Conservation (phyloP, 441 rosid species). For the Syzygium malaccense region DNA sequence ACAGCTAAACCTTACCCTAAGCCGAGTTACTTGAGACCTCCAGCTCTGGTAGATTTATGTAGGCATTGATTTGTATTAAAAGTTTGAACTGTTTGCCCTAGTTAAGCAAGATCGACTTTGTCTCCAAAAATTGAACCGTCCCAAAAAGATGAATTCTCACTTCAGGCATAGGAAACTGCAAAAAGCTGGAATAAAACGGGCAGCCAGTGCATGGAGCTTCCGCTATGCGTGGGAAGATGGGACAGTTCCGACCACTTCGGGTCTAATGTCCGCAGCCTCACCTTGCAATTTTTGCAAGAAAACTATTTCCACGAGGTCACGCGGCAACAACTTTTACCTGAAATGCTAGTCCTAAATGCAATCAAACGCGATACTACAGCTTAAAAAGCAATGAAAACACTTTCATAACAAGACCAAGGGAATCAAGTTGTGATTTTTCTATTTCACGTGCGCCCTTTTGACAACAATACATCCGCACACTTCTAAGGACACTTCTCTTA, state of each 20-base stretch:
- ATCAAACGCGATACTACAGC: neutral
- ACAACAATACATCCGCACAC: neutral
- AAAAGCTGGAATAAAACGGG: neutral
- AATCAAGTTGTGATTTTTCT: neutral
- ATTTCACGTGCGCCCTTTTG: neutral
- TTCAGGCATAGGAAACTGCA: neutral
- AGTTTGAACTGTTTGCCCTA: too few species aligned
- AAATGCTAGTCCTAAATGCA: neutral
- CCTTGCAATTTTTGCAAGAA: too few species aligned
- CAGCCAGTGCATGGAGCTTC: too few species aligned
- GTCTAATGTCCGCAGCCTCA: too few species aligned
- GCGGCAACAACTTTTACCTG: neutral
- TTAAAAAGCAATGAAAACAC: neutral
- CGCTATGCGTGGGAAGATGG: too few species aligned
- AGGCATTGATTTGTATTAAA: too few species aligned
- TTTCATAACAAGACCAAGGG: neutral
- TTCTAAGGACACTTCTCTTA: neutral
- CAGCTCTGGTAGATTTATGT: too few species aligned
- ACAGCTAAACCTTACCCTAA: neutral
- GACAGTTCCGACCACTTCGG: too few species aligned
- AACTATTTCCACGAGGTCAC: neutral
- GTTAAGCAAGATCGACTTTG: neutral
- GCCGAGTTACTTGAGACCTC: too few species aligned
- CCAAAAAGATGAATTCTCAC: neutral
- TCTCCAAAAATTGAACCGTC: neutral